These are phyloP conservation scores for Russula earlei DNA, from an alignment of 768 basidiomycete species.

Conservation along the genomic window DNA sequence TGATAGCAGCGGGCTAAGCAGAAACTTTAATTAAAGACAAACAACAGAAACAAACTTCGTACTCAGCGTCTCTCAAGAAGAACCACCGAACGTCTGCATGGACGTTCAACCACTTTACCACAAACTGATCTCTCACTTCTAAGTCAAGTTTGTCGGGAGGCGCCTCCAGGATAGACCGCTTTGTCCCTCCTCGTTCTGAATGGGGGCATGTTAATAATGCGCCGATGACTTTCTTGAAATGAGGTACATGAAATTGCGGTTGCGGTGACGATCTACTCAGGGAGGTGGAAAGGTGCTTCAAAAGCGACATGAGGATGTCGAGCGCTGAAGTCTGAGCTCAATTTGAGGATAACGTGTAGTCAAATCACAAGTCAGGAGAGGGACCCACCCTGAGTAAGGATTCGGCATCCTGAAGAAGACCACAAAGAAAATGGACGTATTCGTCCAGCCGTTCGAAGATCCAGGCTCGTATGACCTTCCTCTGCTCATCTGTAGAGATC, in stretches of 20 bases:
- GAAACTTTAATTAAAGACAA: conserved; percentile 23
- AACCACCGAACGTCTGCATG: conserved; percentile 84
- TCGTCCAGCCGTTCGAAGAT: conserved; percentile 62
- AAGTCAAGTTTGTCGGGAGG: conserved; percentile 36
- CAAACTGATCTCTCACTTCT: conserved; percentile 56
- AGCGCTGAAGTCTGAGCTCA: conserved; percentile 51
- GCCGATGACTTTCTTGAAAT: conserved; percentile 55
- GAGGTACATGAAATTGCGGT: conserved; percentile 59
- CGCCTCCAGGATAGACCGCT: conserved; percentile 11
- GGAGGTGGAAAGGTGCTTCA: conserved; percentile 68
- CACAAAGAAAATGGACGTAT: conserved; percentile 60
- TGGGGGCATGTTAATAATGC: conserved; percentile 54
- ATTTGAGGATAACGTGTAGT: conserved; percentile 6
- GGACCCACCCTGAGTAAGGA: conserved; percentile 56
- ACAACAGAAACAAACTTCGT: conserved; percentile 23
- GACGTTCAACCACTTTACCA: conserved; percentile 65
- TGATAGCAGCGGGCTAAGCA: conserved; percentile 23
- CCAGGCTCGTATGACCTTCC: conserved; percentile 64
- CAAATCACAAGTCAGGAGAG: not conserved
- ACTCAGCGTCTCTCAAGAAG: conserved; percentile 76
- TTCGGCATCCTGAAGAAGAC: conserved; percentile 71
- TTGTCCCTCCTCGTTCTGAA: conserved; percentile 30
- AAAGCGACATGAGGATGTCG: conserved; percentile 65
- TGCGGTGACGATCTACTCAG: conserved; percentile 36
- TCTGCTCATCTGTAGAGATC: conserved; percentile 46